Evolutionary conservation across 108 stramenopile species (phyloP), one percentile per base, ranked within the genome.

Genomic region (Pelagomonas calceolata): DNA sequence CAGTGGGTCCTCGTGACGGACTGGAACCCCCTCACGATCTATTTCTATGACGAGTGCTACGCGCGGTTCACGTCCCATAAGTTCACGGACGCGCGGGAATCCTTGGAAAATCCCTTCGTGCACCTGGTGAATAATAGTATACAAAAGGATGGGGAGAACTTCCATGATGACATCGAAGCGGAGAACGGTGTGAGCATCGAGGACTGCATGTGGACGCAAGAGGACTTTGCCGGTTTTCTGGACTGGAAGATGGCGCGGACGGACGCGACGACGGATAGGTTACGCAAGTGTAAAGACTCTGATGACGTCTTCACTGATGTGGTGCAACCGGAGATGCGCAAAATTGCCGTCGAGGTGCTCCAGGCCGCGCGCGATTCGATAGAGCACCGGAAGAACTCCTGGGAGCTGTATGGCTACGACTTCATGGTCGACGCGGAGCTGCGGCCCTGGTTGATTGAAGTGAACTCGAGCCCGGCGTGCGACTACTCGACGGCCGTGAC

Each of bases 41-140:
- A 71, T 63, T 85, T 87, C 46, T 85, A 80, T 73, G 76, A 84
- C 65, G 76, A 83, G 45, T 84, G 76, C 71, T 87, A 87, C 76
- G 68, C 78, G 33, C 81, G 86, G 64, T 87, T 87, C 70, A 75
- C 75, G 33, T 73, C 78, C 31, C 80, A 78, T 17, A 63, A 77
- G 44, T 83, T 77, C 74, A 64, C 71, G 33, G 43, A 66, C 30
- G 31, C 67, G 30, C 66, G 68, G 44, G 36, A 69, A 30, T 70
- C 67, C 67, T 66, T 85, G 30, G 69, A 72, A 35, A 79, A 87
- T 69, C 36, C 29, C 36, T 84, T 69, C 77, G 76, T 85, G 18
- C 86, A 87, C 73, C 68, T 87, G 30, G 86, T 85, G 34, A 87
- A 85, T 81, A 85, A 85, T 75, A 70, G 63, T 63, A 85, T 87